These are phyloP conservation scores for Antrodiella citrinella DNA, from an alignment of 768 basidiomycete species.

Conservation along the genomic window DNA sequence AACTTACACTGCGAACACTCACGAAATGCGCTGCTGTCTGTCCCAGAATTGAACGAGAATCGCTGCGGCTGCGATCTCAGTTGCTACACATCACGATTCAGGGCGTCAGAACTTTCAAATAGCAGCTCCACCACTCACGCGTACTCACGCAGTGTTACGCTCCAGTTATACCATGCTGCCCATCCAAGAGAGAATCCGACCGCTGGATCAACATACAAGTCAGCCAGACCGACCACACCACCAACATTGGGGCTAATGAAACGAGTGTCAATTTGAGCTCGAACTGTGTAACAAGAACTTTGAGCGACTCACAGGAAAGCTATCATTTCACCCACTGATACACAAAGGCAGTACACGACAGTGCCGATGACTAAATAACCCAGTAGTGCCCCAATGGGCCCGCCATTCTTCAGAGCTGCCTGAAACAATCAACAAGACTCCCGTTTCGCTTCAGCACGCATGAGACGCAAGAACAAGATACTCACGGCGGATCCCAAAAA, in stretches of 20 bases:
- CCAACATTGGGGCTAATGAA: conserved; percentile 21
- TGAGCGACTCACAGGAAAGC: conserved; percentile 13
- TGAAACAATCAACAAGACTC: too few relatives aligned
- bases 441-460: background rate
- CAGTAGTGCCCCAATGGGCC: conserved; percentile 44
- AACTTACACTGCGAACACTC: too few relatives aligned
- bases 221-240: conserved; percentile 32
- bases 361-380: conserved; percentile 38
- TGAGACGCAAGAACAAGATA: background rate
- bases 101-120: background rate
- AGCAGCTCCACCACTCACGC: too few relatives aligned
- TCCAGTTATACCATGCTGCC: conserved; percentile 36
- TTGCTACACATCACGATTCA: conserved; percentile 17
- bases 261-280: background rate
- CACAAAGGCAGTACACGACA: conserved; percentile 25
- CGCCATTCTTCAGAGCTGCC: conserved; percentile 36
- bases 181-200: conserved; percentile 37
- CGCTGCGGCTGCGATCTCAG: conserved; percentile 46
- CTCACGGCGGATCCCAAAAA: conserved; percentile 27
- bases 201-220: conserved; percentile 44
- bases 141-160: conserved; percentile 19
- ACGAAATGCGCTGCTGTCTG: conserved; percentile 7
- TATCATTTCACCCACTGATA: conserved; percentile 33
- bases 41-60: conserved; percentile 43
- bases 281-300: too few relatives aligned